Evolutionary conservation across 2,329 filamentous ascomycete genomes (phyloP).

Genomic region (Colletotrichum chrysophilum): DNA sequence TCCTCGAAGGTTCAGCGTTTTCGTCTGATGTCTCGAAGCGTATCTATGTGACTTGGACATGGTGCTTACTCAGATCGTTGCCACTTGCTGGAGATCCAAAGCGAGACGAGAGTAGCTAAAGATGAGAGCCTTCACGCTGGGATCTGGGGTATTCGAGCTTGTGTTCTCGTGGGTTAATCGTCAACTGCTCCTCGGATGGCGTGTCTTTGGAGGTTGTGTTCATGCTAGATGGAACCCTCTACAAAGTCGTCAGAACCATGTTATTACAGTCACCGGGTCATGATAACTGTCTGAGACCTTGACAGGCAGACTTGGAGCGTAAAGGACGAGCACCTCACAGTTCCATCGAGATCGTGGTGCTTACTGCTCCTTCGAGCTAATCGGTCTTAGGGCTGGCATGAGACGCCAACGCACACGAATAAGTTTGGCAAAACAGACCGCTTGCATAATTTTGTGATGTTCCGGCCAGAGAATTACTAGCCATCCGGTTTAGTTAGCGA

Average conservation of each 20-base stretch:
- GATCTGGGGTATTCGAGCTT: neutral
- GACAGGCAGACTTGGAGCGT: neutral
- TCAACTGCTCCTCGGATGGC: neutral
- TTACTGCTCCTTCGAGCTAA: neutral
- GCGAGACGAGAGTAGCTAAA: neutral
- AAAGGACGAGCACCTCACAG: neutral
- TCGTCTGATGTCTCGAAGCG: neutral
- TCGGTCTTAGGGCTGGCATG: neutral
- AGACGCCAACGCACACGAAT: neutral
- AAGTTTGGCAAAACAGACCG: neutral
- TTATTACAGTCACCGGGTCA: neutral
- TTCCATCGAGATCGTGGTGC: neutral
- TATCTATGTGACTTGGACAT: too few relatives aligned
- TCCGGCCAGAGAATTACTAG: neutral
- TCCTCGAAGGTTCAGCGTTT: neutral
- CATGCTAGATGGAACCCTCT: neutral
- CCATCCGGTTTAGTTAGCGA: neutral
- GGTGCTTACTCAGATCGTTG: neutral
- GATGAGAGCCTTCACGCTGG: neutral
- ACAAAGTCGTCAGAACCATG: neutral
- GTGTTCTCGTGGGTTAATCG: neutral
- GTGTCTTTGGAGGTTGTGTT: neutral
- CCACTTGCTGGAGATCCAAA: neutral
- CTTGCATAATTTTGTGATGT: neutral
- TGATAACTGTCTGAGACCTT: neutral